A percentile compares a stretch with the other conserved stretches of the same genome.
These are phyloP conservation scores for Plasmodium knowlesi DNA, from an alignment of 169 alveolate species.

Conservation along the genomic window DNA sequence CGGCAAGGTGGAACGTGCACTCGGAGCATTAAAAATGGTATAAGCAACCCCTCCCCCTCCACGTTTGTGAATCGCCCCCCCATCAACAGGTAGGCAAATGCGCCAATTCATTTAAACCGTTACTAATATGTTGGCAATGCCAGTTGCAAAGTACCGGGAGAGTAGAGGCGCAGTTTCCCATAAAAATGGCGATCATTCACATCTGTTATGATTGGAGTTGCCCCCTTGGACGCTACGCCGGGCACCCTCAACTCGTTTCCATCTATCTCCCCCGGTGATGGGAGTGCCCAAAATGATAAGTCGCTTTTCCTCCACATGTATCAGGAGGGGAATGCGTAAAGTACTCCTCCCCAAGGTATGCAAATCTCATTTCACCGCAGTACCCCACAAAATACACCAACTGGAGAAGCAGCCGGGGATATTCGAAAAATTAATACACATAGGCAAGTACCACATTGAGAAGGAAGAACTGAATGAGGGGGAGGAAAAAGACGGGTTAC, in stretches of 20 bases:
- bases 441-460: slow-evolving; percentile 15
- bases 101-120: neutral
- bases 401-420: slow-evolving; percentile 13
- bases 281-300: neutral
- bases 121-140: neutral
- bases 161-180: neutral
- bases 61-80: neutral
- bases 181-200: neutral
- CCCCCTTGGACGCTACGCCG: neutral
- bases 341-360: neutral
- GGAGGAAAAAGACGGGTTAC: neutral
- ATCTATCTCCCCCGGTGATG: neutral
- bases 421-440: slow-evolving; percentile 17
- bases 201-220: neutral
- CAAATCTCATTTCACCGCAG: neutral
- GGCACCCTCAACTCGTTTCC: neutral
- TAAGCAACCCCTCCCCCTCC: neutral
- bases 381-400: neutral
- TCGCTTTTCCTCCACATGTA: neutral
- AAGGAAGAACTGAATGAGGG: neutral
- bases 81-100: neutral
- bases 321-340: neutral
- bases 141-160: neutral
- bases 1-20: neutral
- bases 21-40: neutral